These are phyloP conservation scores for Diaporthe sp. DNA, from an alignment of 2,329 filamentous ascomycete species.

Conservation along the genomic window DNA sequence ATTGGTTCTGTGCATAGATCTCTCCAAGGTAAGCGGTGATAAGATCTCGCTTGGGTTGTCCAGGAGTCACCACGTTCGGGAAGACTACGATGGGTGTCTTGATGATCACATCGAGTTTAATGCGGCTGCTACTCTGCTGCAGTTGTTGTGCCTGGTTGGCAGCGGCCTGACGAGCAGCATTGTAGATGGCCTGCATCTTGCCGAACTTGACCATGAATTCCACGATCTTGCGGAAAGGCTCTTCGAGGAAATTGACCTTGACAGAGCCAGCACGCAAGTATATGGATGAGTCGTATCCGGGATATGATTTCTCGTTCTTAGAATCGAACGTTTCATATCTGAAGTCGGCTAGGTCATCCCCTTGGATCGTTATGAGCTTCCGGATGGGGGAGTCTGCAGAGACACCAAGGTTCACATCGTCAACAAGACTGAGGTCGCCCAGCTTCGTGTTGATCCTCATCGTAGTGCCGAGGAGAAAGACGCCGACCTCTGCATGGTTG, in stretches of 20 bases:
- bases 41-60: constrained; percentile 80
- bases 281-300: constrained; percentile 94
- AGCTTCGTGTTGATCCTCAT: constrained; percentile 91
- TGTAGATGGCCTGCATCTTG: constrained; percentile 99
- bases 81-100: constrained; percentile 98
- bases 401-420: constrained; percentile 94
- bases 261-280: constrained; percentile 93
- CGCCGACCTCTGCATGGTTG: constrained; percentile 90
- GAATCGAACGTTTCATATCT: constrained; percentile 96
- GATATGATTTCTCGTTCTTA: constrained; percentile 77
- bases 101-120: constrained; percentile 93
- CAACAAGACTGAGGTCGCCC: constrained; percentile 88
- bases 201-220: constrained; percentile 99
- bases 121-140: constrained; percentile 88
- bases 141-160: constrained; percentile 94
- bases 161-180: constrained; percentile 93
- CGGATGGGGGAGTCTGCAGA: constrained; percentile 84
- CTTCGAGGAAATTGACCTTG: constrained; percentile 96
- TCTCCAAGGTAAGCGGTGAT: constrained; percentile 95
- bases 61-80: constrained; percentile 80
- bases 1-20: constrained; percentile 96
- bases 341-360: constrained; percentile 95
- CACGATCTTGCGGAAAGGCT: constrained; percentile 98
- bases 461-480: constrained; percentile 86
- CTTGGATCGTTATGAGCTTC: constrained; percentile 92